Evolutionary conservation across 768 basidiomycete genomes (phyloP).

Genomic region (Hortiboletus flavorubellus): DNA sequence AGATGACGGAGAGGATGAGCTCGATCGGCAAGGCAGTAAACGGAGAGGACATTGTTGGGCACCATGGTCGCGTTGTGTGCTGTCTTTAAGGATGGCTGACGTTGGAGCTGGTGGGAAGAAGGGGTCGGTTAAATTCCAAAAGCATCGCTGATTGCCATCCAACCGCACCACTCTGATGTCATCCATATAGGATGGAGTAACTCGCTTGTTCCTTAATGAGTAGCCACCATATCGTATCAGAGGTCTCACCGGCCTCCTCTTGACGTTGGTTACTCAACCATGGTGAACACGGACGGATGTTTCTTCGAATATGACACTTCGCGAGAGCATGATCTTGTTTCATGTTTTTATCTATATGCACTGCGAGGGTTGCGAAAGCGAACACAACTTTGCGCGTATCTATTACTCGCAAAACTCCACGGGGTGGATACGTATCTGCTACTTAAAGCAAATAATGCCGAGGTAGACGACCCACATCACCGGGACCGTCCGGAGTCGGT

Average conservation of each 20-base stretch:
- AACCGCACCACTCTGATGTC: background rate
- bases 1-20: conserved; percentile 33
- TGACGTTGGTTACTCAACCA: background rate
- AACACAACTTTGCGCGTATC: background rate
- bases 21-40: conserved; percentile 30
- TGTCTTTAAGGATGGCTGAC: background rate
- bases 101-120: too few species aligned
- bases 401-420: background rate
- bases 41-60: conserved; percentile 4
- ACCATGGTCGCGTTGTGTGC: background rate
- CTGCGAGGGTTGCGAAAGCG: background rate
- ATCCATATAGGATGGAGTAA: background rate
- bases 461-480: background rate
- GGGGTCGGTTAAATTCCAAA: background rate
- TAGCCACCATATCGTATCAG: too few species aligned
- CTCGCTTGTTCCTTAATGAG: background rate
- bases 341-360: background rate
- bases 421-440: background rate
- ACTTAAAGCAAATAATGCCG: background rate
- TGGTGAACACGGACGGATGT: too few species aligned
- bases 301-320: background rate
- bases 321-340: background rate
- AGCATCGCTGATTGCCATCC: background rate
- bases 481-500: background rate
- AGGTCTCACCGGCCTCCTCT: background rate